A percentile compares a stretch with the other conserved stretches of the same genome.
Conservation (phyloP, 228 moss, liverwort and hornwort genomes). For the Sphagnum fallax region DNA sequence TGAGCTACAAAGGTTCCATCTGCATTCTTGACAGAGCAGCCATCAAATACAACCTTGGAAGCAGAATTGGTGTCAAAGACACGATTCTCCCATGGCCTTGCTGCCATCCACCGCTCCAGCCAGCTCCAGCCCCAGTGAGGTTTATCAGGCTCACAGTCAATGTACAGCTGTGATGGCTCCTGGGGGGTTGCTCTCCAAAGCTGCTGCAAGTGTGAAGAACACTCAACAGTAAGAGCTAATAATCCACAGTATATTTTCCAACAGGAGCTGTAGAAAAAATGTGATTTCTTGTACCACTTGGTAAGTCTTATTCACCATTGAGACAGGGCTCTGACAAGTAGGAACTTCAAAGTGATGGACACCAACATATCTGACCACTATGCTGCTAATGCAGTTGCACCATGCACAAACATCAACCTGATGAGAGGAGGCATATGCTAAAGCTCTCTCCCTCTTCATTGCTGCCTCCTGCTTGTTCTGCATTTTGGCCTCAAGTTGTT, state of each 20-base stretch:
- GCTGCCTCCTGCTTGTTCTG: constrained; percentile 82
- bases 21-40: constrained; percentile 73
- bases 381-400: too few relatives aligned
- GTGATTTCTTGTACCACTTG: too few relatives aligned
- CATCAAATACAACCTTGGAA: constrained; percentile 72
- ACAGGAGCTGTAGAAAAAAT: too few relatives aligned
- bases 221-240: too few relatives aligned
- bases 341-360: too few relatives aligned
- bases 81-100: constrained; percentile 98
- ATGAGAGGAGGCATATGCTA: constrained; percentile 97
- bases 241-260: too few relatives aligned
- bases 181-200: constrained; percentile 70
- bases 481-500: constrained; percentile 81
- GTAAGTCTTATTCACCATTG: too few relatives aligned
- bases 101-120: constrained; percentile 99
- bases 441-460: constrained; percentile 84
- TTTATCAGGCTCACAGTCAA: constrained; percentile 97
- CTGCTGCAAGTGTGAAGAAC: constrained; percentile 19
- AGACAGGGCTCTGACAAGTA: too few relatives aligned
- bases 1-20: constrained; percentile 36
- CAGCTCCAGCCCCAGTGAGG: constrained; percentile 99
- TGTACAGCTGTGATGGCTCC: constrained; percentile 81
- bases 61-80: constrained; percentile 64
- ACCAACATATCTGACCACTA: too few relatives aligned
- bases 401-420: constrained; percentile 39